These are phyloP conservation scores for Thraustochytrium sp. DNA, from an alignment of 352 stramenopile genomes.

Conservation along the genomic window DNA sequence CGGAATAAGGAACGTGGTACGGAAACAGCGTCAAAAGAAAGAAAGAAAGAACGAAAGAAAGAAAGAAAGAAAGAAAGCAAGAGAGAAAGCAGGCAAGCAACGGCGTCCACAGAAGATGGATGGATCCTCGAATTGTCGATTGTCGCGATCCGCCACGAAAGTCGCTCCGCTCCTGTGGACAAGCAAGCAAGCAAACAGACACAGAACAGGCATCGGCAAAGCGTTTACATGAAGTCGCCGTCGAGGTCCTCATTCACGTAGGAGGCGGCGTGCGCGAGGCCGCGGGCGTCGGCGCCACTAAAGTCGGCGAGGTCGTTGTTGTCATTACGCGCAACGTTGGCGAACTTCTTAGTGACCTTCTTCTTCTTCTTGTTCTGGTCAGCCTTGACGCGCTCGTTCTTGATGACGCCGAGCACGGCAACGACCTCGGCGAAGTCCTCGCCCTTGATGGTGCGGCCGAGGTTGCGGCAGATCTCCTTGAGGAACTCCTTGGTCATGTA, in stretches of 20 bases:
- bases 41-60: too few species aligned
- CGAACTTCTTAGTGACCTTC: slow-evolving; percentile 36
- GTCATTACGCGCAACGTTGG: slow-evolving; percentile 38
- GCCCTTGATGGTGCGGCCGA: slow-evolving; percentile 26
- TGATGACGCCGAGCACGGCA: slow-evolving; percentile 26
- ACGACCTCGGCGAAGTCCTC: slow-evolving; percentile 42
- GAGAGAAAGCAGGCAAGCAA: too few species aligned
- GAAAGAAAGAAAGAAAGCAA: too few species aligned
- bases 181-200: too few species aligned
- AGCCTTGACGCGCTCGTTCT: slow-evolving; percentile 43
- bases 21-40: too few species aligned
- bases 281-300: slow-evolving; percentile 5
- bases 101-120: too few species aligned
- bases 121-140: too few species aligned
- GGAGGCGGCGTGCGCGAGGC: background rate
- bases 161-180: too few species aligned
- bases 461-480: slow-evolving; percentile 34
- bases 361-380: slow-evolving; percentile 44
- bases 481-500: slow-evolving; percentile 42
- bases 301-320: background rate
- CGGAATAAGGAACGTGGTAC: too few species aligned
- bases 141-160: too few species aligned
- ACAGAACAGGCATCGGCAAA: too few species aligned
- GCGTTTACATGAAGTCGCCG: slow-evolving; percentile 44
- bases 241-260: slow-evolving; percentile 28